These are phyloP conservation scores for Quercus rubra DNA, from an alignment of 306 rosid species.

Conservation along the genomic window DNA sequence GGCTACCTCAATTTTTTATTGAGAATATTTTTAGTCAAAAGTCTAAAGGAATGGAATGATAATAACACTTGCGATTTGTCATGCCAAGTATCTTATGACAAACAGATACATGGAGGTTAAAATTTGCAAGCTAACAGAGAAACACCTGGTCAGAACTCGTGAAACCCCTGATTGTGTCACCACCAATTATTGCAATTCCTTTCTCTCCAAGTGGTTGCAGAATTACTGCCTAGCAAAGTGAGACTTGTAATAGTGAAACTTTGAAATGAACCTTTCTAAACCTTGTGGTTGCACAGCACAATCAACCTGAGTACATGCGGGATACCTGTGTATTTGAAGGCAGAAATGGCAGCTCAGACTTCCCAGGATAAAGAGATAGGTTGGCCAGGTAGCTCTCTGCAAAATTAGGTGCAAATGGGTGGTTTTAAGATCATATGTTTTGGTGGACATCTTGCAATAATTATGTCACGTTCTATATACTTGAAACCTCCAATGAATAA, in stretches of 20 bases:
- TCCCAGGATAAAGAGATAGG: conserved; percentile 88
- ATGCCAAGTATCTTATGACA: conserved; percentile 8
- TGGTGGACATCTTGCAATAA: conserved; percentile 13
- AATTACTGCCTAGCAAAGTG: conserved; percentile 70
- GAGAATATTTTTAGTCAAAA: not conserved
- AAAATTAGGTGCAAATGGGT: conserved; percentile 16
- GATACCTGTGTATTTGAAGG: conserved; percentile 90
- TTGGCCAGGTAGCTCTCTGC: conserved; percentile 92
- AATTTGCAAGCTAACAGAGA: conserved; percentile 2
- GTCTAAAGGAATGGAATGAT: not conserved
- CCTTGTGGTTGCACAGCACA: not conserved
- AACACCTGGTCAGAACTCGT: conserved; percentile 78
- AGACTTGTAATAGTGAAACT: conserved; percentile 10
- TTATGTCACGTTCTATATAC: not conserved
- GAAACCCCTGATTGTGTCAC: conserved; percentile 89
- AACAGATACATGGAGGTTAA: not conserved
- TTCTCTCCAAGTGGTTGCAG: conserved; percentile 94
- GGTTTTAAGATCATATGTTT: conserved; percentile 8
- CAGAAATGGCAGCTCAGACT: conserved; percentile 86
- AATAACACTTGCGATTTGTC: not conserved
- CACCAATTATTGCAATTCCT: conserved; percentile 84
- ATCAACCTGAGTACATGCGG: not conserved
- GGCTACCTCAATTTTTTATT: not conserved
- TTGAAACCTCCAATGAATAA: conserved; percentile 12
- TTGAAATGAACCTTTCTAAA: not conserved